A percentile compares a stretch with the other conserved stretches of the same genome.
Conservation (phyloP, 495 filamentous ascomycete genomes). For the Penicillium macrosclerotiorum region DNA sequence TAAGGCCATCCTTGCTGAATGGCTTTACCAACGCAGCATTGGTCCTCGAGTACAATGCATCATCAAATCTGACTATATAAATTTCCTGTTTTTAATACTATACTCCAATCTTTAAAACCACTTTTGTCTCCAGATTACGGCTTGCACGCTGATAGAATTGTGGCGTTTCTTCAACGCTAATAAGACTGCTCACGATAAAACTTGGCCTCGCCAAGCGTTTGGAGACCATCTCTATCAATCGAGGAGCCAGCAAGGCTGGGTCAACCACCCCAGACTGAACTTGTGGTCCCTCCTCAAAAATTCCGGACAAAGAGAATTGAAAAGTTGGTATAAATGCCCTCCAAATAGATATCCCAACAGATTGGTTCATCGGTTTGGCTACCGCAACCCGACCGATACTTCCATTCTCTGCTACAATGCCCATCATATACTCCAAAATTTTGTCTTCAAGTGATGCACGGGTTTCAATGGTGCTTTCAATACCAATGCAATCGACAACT, state of each 20-base stretch:
- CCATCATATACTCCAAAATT: not conserved
- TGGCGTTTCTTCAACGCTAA: not conserved
- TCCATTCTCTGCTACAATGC: not conserved
- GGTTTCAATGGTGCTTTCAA: constrained; percentile 3
- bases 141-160: not conserved
- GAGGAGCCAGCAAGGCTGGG: not conserved
- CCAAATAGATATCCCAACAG: not conserved
- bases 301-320: not conserved
- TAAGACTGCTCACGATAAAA: constrained; percentile 2
- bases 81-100: no score
- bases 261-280: not conserved
- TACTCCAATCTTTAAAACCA: not conserved
- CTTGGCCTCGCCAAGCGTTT: not conserved
- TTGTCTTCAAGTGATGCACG: not conserved
- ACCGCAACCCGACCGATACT: not conserved
- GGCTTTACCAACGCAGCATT: no score
- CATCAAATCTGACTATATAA: no score
- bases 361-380: not conserved
- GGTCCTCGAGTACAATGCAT: no score
- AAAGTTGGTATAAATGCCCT: not conserved
- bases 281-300: not conserved
- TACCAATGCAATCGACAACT: constrained; percentile 13
- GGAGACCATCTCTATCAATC: not conserved
- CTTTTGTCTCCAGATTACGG: constrained; percentile 1
- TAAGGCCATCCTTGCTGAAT: no score